phyloP scores from a whole-genome alignment of 768 basidiomycete species.

The Porphyrellus cyaneotinctus region DNA sequence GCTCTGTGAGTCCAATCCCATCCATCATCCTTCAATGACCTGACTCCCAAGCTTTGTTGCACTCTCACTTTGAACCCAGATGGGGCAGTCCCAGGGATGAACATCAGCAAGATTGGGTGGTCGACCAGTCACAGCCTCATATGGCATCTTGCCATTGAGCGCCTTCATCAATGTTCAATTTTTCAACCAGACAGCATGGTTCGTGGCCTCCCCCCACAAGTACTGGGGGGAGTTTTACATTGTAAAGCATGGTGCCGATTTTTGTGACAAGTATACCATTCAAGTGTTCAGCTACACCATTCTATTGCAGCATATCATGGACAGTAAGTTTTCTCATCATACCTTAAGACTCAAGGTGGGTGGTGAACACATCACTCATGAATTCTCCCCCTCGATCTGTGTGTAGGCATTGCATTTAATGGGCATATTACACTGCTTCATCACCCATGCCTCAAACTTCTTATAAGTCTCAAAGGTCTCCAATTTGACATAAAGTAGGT shows the following conservation, averaged over 20 bases:
- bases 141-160: background rate
- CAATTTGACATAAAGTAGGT: background rate
- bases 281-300: background rate
- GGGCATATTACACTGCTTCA: background rate
- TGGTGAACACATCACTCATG: slow-evolving; percentile 4
- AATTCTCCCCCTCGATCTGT: slow-evolving; percentile 31
- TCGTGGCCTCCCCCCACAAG: background rate
- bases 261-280: background rate
- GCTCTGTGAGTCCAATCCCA: background rate
- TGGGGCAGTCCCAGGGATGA: background rate
- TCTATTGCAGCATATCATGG: background rate
- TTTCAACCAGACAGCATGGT: slow-evolving; percentile 3
- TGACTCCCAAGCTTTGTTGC: background rate
- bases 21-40: background rate
- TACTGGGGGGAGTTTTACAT: background rate
- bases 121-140: background rate
- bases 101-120: background rate
- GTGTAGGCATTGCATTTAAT: slow-evolving; percentile 3
- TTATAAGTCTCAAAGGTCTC: slow-evolving; percentile 7
- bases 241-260: background rate
- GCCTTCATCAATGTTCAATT: background rate
- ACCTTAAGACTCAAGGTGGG: background rate
- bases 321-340: background rate
- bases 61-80: background rate
- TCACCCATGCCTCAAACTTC: background rate